These are phyloP conservation scores for Noccaea bulbosa DNA, from an alignment of 345 rosid species.

Conservation along the genomic window DNA sequence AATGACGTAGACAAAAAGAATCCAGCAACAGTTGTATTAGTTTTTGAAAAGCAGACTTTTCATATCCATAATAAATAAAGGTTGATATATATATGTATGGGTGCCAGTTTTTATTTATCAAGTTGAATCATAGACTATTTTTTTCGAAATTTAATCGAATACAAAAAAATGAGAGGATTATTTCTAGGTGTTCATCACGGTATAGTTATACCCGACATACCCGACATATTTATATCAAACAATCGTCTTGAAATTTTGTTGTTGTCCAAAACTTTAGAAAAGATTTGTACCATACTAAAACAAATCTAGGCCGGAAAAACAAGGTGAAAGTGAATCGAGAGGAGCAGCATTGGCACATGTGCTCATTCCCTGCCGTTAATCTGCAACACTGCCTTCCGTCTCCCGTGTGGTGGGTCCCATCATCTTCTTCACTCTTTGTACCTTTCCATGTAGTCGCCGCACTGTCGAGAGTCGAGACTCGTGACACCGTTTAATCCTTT, in stretches of 20 bases:
- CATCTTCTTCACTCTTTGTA: background rate
- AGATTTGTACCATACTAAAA: background rate
- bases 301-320: background rate
- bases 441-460: slow-evolving; percentile 13
- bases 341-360: slow-evolving; percentile 38
- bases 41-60: too few species aligned
- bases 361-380: slow-evolving; percentile 45
- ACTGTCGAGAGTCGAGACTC: slow-evolving; percentile 31
- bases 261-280: too few species aligned
- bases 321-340: slow-evolving; percentile 21
- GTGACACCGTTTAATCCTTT: slow-evolving; percentile 33
- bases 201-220: background rate
- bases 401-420: slow-evolving; percentile 50
- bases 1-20: too few species aligned
- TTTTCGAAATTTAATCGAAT: too few species aligned
- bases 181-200: background rate
- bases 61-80: too few species aligned
- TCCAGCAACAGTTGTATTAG: too few species aligned
- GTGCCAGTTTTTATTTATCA: too few species aligned
- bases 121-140: too few species aligned
- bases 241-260: too few species aligned
- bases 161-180: background rate
- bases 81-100: too few species aligned
- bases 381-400: slow-evolving; percentile 37
- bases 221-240: background rate